These are phyloP conservation scores for Simmondsia chinensis DNA, from an alignment of 148 eudicot genomes.

Conservation along the genomic window DNA sequence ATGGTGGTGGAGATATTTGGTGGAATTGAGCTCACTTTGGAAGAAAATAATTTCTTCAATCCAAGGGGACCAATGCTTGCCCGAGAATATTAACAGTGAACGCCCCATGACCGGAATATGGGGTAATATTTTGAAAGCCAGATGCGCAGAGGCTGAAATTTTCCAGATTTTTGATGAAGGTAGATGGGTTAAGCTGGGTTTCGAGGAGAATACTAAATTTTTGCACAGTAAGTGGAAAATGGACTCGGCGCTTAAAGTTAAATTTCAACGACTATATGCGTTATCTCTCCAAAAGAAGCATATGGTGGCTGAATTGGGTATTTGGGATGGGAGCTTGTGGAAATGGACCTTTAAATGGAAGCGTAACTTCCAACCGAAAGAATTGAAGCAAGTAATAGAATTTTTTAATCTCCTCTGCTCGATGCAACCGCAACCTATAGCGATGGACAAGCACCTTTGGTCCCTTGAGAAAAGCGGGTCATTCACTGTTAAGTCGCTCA, in stretches of 20 bases:
- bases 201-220: not conserved
- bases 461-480: too few relatives aligned
- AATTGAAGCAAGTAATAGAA: too few relatives aligned
- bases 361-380: not conserved
- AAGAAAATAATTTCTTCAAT: not conserved
- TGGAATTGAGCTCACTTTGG: not conserved
- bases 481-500: too few relatives aligned
- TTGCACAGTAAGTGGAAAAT: not conserved
- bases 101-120: too few relatives aligned
- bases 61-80: not conserved
- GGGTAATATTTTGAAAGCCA: too few relatives aligned
- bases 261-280: not conserved
- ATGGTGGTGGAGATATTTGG: not conserved
- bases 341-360: not conserved
- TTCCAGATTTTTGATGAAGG: too few relatives aligned
- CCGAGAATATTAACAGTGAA: too few relatives aligned
- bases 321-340: not conserved
- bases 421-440: too few relatives aligned
- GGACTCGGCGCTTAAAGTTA: not conserved
- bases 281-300: not conserved
- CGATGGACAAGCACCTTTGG: too few relatives aligned
- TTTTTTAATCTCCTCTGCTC: too few relatives aligned
- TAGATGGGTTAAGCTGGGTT: not conserved
- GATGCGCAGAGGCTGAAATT: too few relatives aligned
- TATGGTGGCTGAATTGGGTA: not conserved